Evolutionary conservation across 2,329 filamentous ascomycete genomes (phyloP), one percentile per base, ranked within the genome.

Genomic region (Aspergillus udagawae): DNA sequence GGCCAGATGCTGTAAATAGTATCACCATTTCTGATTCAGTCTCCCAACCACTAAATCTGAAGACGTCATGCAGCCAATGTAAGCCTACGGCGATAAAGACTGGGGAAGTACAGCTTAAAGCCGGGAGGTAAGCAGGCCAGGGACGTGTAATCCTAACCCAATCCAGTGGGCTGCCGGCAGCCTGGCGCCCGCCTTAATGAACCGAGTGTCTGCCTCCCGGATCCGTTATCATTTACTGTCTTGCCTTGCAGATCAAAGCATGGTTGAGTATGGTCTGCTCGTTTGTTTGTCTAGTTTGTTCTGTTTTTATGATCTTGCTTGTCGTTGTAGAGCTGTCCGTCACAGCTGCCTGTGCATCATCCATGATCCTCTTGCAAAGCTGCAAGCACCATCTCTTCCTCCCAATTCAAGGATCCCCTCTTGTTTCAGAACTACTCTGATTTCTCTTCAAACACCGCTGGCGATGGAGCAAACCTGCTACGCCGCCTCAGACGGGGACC

Each of bases 21-120:
- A 67, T 5, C 64, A 63, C 64, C 61, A 66, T 60, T 65, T 65
- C 20, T 65, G 60, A 3, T 20, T 14, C 12, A 41, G 57, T 57
- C 5, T 54, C 51, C 65, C 64, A 67, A 8, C 49, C 56, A 1
- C 50, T 35, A 25, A 63, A 65, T 4, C 63, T 63, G 21, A 67
- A 60, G 6, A 59, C 58, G 38, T 66, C 65, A 47, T 67, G 64
- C 14, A 67, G 42, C 1, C 54, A 54, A 5, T 50, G 47, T n/a
- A 67, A 52, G 1, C 61, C 76, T 52, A 71, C 67, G 60, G 70
- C 66, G 56, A 57, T 53, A 51, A 75, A 71, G 55, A 59, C 62
- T 3, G 65, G 65, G 65, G 45, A 66, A 67, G 44, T 63, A 58
- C 21, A 48, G 52, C 3, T 52, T 41, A 68, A 69, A 60, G 51